phyloP scores from a whole-genome alignment of 371 early-diverging fungal species.

The Mucor saturninus region DNA sequence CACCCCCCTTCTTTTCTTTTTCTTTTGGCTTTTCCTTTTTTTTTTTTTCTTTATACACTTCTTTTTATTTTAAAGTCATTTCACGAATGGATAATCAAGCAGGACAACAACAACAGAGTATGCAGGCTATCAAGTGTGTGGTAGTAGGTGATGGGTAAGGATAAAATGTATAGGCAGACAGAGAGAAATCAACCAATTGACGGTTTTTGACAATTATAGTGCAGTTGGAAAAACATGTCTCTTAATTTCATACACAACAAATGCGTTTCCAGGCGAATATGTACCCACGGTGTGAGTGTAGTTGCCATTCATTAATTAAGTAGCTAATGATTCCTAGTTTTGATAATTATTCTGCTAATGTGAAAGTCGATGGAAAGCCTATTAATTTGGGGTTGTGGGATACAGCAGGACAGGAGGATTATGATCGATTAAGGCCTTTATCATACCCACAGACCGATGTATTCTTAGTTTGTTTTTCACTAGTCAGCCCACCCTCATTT shows the following conservation, averaged over 20 bases:
- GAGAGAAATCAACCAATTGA: background rate
- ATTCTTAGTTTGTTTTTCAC: slow-evolving; percentile 85
- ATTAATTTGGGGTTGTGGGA: slow-evolving; percentile 90
- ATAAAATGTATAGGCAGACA: background rate
- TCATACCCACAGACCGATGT: slow-evolving; percentile 92
- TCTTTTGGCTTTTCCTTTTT: slow-evolving; percentile 1
- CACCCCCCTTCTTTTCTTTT: slow-evolving; percentile 3
- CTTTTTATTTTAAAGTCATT: background rate
- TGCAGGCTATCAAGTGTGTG: slow-evolving; percentile 99
- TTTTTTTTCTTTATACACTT: background rate
- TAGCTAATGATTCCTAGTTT: slow-evolving; percentile 45
- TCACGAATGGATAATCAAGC: slow-evolving; percentile 15
- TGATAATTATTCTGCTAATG: slow-evolving; percentile 86
- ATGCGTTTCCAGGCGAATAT: slow-evolving; percentile 85
- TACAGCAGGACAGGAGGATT: slow-evolving; percentile 92
- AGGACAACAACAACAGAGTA: slow-evolving; percentile 35
- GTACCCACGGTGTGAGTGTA: slow-evolving; percentile 74
- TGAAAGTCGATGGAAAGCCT: slow-evolving; percentile 85
- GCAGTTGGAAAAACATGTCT: slow-evolving; percentile 88
- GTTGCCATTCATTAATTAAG: background rate
- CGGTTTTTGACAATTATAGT: slow-evolving; percentile 36
- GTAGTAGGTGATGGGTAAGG: slow-evolving; percentile 97
- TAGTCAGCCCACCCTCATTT: slow-evolving; percentile 78
- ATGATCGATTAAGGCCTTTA: slow-evolving; percentile 81
- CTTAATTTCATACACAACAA: slow-evolving; percentile 81